Evolutionary conservation across 1,284 basidiomycete genomes (phyloP).

Genomic region (Trichosporon ovoides): DNA sequence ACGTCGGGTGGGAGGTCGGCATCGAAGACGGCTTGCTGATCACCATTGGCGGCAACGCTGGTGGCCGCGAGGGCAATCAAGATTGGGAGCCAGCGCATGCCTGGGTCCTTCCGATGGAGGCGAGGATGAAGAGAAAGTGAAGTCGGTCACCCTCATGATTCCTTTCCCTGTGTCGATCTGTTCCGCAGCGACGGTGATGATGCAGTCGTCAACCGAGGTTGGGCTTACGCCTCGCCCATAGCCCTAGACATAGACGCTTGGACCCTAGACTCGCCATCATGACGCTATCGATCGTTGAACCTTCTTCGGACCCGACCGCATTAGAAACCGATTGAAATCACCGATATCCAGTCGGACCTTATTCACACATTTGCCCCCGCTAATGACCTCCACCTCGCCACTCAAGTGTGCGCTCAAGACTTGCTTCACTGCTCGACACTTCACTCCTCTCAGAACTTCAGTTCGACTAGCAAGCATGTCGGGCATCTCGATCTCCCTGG

Average conservation of each 20-base stretch:
- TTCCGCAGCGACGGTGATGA: too few species aligned
- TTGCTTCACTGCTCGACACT: neutral
- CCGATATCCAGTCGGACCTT: neutral
- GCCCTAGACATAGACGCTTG: too few species aligned
- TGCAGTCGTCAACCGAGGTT: too few species aligned
- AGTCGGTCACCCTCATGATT: too few species aligned
- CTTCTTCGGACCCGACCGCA: neutral
- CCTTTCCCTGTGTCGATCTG: too few species aligned
- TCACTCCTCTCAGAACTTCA: neutral
- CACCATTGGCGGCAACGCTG: neutral
- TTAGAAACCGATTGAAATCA: neutral
- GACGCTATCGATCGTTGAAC: neutral
- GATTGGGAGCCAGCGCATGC: constrained; percentile 1
- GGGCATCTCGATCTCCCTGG: constrained; percentile 3
- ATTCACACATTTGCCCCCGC: neutral
- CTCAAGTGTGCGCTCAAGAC: neutral
- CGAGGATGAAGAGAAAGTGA: neutral
- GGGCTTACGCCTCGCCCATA: too few species aligned
- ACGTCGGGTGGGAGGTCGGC: neutral
- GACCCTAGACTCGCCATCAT: too few species aligned
- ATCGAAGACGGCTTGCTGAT: neutral
- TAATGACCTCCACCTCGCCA: constrained; percentile 2
- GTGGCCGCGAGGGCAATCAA: neutral
- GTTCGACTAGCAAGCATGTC: neutral
- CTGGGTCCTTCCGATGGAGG: too few species aligned